A percentile compares a stretch with the other conserved stretches of the same genome.
phyloP scores from a whole-genome alignment of 805 yeast species.

The Sugiyamaella chiloensis region DNA sequence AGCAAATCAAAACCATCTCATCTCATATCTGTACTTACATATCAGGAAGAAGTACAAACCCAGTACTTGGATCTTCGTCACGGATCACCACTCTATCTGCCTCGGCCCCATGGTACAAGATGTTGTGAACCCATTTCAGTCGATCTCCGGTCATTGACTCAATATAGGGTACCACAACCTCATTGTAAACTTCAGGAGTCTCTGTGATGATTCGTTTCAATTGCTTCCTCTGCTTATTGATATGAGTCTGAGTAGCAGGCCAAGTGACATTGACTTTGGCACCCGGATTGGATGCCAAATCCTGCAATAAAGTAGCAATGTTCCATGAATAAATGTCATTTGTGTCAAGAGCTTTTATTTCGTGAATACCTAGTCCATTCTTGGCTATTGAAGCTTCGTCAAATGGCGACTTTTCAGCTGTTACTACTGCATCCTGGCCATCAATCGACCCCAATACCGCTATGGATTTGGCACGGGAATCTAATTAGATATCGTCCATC shows the following conservation, averaged over 20 bases:
- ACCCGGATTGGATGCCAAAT: constrained; percentile 45
- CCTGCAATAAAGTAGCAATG: constrained; percentile 47
- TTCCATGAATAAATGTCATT: constrained; percentile 92
- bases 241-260: constrained; percentile 88
- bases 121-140: constrained; percentile 86
- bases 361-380: constrained; percentile 18
- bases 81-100: constrained; percentile 73
- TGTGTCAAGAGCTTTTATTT: constrained; percentile 44
- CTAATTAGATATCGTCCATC: constrained; percentile 23
- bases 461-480: constrained; percentile 65
- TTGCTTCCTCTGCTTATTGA: constrained; percentile 68
- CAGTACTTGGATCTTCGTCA: constrained; percentile 50
- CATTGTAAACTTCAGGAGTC: constrained; percentile 70
- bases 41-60: constrained; percentile 83
- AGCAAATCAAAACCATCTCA: neutral
- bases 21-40: constrained; percentile 43
- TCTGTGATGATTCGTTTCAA: constrained; percentile 63
- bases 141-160: constrained; percentile 71
- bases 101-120: constrained; percentile 77
- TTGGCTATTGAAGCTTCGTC: constrained; percentile 8
- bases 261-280: constrained; percentile 74
- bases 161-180: constrained; percentile 70
- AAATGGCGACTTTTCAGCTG: constrained; percentile 73
- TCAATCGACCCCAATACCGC: constrained; percentile 67
- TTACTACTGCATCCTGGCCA: constrained; percentile 59